These are phyloP conservation scores for Trebouxia sp. DNA, from an alignment of 139 green algal species.

Conservation along the genomic window DNA sequence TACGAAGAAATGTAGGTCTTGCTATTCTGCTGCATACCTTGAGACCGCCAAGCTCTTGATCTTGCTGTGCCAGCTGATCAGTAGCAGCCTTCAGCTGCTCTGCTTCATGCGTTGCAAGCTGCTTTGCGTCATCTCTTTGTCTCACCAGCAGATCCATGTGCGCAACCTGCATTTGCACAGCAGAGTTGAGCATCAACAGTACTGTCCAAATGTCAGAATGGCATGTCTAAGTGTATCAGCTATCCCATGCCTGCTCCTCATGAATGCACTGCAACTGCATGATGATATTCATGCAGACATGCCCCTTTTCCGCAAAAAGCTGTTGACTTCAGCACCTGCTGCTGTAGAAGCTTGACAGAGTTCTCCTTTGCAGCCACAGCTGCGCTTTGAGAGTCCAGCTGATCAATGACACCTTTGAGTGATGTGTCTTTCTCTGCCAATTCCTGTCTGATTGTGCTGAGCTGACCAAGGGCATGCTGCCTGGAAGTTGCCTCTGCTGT, in stretches of 20 bases:
- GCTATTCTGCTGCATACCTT: neutral
- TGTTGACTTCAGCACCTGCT: neutral
- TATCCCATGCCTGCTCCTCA: too few relatives aligned
- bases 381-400: neutral
- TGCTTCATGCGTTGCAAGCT: neutral
- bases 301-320: neutral
- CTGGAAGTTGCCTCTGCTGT: too few relatives aligned
- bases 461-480: too few relatives aligned
- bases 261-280: too few relatives aligned
- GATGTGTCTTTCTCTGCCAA: too few relatives aligned
- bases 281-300: too few relatives aligned
- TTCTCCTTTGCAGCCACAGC: neutral
- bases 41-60: neutral
- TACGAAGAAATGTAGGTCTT: too few relatives aligned
- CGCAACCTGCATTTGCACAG: neutral
- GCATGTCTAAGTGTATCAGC: too few relatives aligned
- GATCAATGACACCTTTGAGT: too few relatives aligned
- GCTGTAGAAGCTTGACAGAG: neutral
- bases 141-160: slow-evolving; percentile 1
- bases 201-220: too few relatives aligned
- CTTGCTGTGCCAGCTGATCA: neutral
- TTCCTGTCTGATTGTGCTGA: too few relatives aligned
- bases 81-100: neutral
- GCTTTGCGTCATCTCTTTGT: neutral
- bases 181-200: too few relatives aligned